Evolutionary conservation across 2,329 filamentous ascomycete genomes (phyloP).

Genomic region (Monosporascus sp.): DNA sequence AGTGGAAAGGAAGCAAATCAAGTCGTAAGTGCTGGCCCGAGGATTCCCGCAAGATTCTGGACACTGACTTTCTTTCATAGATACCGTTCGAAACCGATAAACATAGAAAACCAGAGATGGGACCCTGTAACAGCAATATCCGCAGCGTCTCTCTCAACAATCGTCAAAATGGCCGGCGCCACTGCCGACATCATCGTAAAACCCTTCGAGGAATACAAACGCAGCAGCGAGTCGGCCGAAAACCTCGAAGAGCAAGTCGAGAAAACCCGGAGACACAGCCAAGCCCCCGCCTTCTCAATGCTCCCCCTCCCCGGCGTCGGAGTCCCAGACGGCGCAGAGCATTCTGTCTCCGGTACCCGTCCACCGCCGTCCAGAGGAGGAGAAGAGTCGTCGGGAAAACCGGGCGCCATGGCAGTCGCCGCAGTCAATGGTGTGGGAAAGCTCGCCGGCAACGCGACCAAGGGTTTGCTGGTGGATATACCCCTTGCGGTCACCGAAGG

Average conservation of each 20-base stretch:
- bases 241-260: constrained; percentile 5
- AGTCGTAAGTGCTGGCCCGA: no score
- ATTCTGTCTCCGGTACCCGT: no score
- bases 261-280: background rate
- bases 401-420: constrained; percentile 5
- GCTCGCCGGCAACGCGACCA: background rate
- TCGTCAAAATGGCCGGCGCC: constrained; percentile 4
- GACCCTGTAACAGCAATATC: constrained; percentile 17
- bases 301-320: no score
- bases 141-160: constrained; percentile 8
- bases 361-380: no score
- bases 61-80: background rate
- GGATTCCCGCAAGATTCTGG: no score
- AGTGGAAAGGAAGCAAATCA: background rate
- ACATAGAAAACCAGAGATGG: constrained; percentile 3
- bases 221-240: constrained; percentile 2
- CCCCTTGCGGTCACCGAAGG: constrained; percentile 13
- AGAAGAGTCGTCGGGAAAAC: background rate
- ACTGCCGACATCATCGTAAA: no score
- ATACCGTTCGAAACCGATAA: background rate
- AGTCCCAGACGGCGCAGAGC: no score
- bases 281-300: no score
- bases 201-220: constrained; percentile 2
- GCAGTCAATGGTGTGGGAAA: constrained; percentile 6
- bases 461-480: constrained; percentile 7